These are phyloP conservation scores for Coprinellus micaceus DNA, from an alignment of 768 basidiomycete species.

Conservation along the genomic window DNA sequence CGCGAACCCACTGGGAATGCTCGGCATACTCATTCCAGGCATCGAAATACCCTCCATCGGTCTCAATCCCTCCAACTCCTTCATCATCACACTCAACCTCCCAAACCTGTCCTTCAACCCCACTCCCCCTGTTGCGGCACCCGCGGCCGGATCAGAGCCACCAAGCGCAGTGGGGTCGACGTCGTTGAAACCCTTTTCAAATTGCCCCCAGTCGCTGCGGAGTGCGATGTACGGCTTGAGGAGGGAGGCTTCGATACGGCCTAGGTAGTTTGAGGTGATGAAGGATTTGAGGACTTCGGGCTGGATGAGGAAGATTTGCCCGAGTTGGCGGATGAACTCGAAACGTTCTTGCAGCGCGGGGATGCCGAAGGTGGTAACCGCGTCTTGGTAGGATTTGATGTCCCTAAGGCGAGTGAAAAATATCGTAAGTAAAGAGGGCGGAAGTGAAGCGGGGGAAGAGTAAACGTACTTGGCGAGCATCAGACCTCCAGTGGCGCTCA, in stretches of 20 bases:
- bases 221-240: constrained; percentile 89
- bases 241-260: constrained; percentile 81
- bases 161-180: constrained; percentile 40
- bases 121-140: constrained; percentile 30
- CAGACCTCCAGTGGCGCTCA: constrained; percentile 92
- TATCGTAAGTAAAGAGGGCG: background rate
- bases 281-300: constrained; percentile 95
- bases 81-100: constrained; percentile 81
- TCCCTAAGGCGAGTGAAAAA: constrained; percentile 52
- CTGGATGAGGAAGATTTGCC: constrained; percentile 94
- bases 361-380: constrained; percentile 76
- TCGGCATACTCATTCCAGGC: constrained; percentile 46
- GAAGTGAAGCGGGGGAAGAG: background rate
- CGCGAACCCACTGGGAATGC: constrained; percentile 49
- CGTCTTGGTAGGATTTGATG: constrained; percentile 94
- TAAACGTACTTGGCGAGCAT: constrained; percentile 95
- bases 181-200: constrained; percentile 78
- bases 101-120: constrained; percentile 65
- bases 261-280: constrained; percentile 91
- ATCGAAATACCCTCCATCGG: constrained; percentile 47
- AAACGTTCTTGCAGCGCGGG: constrained; percentile 89
- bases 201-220: constrained; percentile 87
- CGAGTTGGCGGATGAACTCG: constrained; percentile 96
- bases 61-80: constrained; percentile 72
- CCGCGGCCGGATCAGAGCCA: constrained; percentile 12